Evolutionary conservation across 2,329 filamentous ascomycete species (phyloP).

Genomic region (Microascus cirrosus): DNA sequence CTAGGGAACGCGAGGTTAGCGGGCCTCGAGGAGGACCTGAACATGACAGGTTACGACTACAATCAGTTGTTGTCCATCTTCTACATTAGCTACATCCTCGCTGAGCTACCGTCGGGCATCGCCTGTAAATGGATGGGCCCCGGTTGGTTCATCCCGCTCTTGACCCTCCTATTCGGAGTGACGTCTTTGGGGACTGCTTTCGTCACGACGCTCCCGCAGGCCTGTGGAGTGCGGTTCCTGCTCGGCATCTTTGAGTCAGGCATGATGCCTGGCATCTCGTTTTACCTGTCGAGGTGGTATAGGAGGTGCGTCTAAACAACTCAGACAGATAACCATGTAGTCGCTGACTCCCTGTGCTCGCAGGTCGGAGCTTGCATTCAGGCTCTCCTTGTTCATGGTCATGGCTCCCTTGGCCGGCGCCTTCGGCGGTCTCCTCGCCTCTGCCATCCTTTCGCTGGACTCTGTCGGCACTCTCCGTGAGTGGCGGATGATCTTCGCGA

Average conservation of each 20-base stretch:
- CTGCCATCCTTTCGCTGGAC: constrained; percentile 48
- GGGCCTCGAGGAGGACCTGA: constrained; percentile 43
- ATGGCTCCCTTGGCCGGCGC: constrained; percentile 56
- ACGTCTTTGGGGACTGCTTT: constrained; percentile 51
- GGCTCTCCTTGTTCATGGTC: constrained; percentile 52
- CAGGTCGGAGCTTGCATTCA: constrained; percentile 36
- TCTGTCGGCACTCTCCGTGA: constrained; percentile 40
- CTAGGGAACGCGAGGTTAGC: constrained; percentile 48
- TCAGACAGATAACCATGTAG: neutral
- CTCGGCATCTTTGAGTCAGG: constrained; percentile 53
- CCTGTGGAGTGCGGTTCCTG: constrained; percentile 46
- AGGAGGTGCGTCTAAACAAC: neutral
- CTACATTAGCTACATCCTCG: constrained; percentile 55
- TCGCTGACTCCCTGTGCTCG: neutral
- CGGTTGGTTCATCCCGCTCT: constrained; percentile 50
- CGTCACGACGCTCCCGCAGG: constrained; percentile 33
- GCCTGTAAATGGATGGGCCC: constrained; percentile 54
- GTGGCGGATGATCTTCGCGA: constrained; percentile 63
- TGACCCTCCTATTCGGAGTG: constrained; percentile 46
- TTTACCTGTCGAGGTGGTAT: constrained; percentile 56
- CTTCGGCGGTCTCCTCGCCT: constrained; percentile 54
- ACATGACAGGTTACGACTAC: constrained; percentile 46
- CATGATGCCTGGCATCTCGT: constrained; percentile 54
- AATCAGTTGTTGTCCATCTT: constrained; percentile 50
- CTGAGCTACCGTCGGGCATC: constrained; percentile 53